phyloP scores from a whole-genome alignment of 352 stramenopile genomes.

The Pseudoperonospora humuli region DNA sequence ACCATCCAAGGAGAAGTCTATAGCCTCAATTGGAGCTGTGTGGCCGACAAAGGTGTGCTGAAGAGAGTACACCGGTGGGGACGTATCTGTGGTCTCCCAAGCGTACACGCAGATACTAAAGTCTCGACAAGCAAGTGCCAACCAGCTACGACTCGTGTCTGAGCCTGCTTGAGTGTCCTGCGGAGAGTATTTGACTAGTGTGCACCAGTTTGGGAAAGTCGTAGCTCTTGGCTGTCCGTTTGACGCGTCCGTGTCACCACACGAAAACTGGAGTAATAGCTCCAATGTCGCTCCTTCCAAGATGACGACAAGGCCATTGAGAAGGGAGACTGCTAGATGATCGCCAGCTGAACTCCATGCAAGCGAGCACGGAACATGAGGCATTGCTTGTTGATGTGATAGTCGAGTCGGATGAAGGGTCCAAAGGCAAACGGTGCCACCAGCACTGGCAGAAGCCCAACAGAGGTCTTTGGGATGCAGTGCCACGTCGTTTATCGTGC shows the following conservation, averaged over 20 bases:
- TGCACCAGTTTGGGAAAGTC: constrained; percentile 41
- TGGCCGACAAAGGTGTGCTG: constrained; percentile 56
- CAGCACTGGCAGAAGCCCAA: constrained; percentile 33
- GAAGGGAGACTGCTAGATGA: constrained; percentile 37
- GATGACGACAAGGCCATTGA: constrained; percentile 30
- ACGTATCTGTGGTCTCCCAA: constrained; percentile 7
- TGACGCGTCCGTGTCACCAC: constrained; percentile 1
- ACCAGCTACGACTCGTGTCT: constrained; percentile 14
- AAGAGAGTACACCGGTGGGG: constrained; percentile 29
- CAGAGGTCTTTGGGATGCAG: constrained; percentile 32
- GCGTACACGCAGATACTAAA: constrained; percentile 73
- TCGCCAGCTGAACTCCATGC: constrained; percentile 33
- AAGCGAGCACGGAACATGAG: constrained; percentile 20
- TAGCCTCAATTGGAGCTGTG: constrained; percentile 42
- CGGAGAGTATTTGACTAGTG: constrained; percentile 41
- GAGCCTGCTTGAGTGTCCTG: background rate
- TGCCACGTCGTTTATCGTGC: constrained; percentile 22
- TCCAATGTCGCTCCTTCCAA: constrained; percentile 27
- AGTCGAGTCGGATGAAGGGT: constrained; percentile 33
- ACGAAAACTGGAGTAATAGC: constrained; percentile 13
- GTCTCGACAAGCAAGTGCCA: constrained; percentile 52
- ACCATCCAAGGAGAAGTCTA: constrained; percentile 63
- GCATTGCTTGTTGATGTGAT: constrained; percentile 12
- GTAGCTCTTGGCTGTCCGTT: constrained; percentile 1
- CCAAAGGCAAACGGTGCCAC: constrained; percentile 32